Evolutionary conservation across 2,329 filamentous ascomycete genomes (phyloP).

Genomic region (Colletotrichum gigasporum): DNA sequence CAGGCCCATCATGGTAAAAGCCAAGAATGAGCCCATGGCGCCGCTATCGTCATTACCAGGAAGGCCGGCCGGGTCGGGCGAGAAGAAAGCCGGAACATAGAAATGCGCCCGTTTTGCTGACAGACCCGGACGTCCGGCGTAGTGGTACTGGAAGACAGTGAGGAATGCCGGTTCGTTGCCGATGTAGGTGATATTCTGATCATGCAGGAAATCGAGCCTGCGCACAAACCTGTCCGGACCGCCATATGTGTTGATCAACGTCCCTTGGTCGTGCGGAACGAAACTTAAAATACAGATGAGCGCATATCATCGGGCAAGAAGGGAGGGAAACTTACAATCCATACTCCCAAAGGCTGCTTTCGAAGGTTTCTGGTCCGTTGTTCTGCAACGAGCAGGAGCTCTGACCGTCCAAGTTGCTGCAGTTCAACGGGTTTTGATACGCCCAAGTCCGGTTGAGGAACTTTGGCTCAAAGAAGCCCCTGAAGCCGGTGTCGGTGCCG

Average conservation of each 20-base stretch:
- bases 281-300: conserved; percentile 43
- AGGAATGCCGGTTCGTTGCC: conserved; percentile 71
- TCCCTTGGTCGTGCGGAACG: conserved; percentile 62
- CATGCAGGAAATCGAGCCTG: conserved; percentile 72
- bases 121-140: conserved; percentile 69
- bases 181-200: conserved; percentile 71
- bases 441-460: conserved; percentile 75
- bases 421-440: conserved; percentile 73
- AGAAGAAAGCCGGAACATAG: conserved; percentile 74
- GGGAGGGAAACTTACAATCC: conserved; percentile 61
- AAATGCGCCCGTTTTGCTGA: conserved; percentile 65
- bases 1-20: conserved; percentile 74
- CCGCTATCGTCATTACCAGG: conserved; percentile 78
- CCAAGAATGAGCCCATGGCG: conserved; percentile 75
- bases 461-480: conserved; percentile 76
- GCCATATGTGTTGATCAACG: conserved; percentile 67
- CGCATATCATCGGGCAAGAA: rapidly evolving
- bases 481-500: conserved; percentile 70
- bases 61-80: conserved; percentile 65
- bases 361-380: conserved; percentile 74
- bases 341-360: conserved; percentile 78
- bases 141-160: conserved; percentile 75
- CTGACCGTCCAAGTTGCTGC: conserved; percentile 61
- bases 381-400: conserved; percentile 69
- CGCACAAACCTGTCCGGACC: conserved; percentile 65